A percentile compares a stretch with the other conserved stretches of the same genome.
phyloP scores from a whole-genome alignment of 169 alveolate genomes.

The Cryptosporidium sp. region DNA sequence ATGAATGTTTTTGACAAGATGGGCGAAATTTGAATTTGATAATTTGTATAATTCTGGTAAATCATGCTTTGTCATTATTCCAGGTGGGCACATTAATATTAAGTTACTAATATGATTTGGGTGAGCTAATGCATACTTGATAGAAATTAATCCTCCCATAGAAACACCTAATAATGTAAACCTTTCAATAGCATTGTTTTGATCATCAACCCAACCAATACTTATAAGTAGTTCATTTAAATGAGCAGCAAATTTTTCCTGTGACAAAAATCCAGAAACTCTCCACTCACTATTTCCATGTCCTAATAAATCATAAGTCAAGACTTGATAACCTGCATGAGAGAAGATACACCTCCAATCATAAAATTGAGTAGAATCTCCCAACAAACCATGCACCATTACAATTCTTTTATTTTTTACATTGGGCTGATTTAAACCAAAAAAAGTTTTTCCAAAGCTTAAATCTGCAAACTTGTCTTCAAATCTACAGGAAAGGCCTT shows the following conservation, averaged over 20 bases:
- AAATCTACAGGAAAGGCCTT: background rate
- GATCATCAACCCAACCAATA: slow-evolving; percentile 11
- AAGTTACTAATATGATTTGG: background rate
- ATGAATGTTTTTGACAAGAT: background rate
- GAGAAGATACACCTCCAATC: slow-evolving; percentile 8
- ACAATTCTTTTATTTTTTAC: slow-evolving; percentile 13
- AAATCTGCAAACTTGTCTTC: background rate
- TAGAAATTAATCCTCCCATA: slow-evolving; percentile 38
- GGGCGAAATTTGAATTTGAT: background rate
- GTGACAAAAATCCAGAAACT: slow-evolving; percentile 20
- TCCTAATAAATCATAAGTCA: slow-evolving; percentile 51
- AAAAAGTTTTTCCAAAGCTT: slow-evolving; percentile 24
- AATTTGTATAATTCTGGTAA: slow-evolving; percentile 5
- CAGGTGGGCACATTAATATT: slow-evolving; percentile 60
- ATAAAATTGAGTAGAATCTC: background rate
- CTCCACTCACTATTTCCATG: slow-evolving; percentile 59
- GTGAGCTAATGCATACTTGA: slow-evolving; percentile 25
- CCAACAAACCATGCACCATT: slow-evolving; percentile 6
- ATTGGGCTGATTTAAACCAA: background rate
- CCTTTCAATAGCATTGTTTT: background rate
- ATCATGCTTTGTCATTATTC: slow-evolving; percentile 27
- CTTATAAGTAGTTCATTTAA: background rate
- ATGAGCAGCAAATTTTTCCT: slow-evolving; percentile 9
- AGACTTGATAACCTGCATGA: slow-evolving; percentile 21
- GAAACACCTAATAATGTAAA: slow-evolving; percentile 30